Evolutionary conservation across 169 alveolate species (phyloP), one percentile per base, ranked within the genome.

Genomic region (Plasmodium adleri): DNA sequence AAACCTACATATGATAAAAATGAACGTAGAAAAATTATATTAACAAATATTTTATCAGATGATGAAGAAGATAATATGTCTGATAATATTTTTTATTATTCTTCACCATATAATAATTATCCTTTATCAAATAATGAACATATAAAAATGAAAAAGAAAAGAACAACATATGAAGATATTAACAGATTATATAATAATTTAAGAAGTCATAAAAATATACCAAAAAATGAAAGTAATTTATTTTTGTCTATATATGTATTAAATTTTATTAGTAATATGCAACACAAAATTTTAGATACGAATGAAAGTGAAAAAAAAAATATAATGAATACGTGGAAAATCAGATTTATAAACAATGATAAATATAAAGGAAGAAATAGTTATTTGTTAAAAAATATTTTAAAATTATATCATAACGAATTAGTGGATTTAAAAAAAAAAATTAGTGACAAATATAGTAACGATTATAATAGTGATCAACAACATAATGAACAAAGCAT

Each of bases 361-460:
- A 80, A 80, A 28, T 80, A 67, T 50, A 80, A 68, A 68, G 90
- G 90, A 7, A 80, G 70, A 56, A 80, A 80, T 15, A 80, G 90
- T 43, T 68, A 54, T 72, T 72, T 80, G 32, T 12, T 80, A 22
- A 80, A 80, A 28, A 80, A 80, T 50, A 80, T 80, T 22, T 62
- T 80, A 22, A 67, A 32, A 39, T 49, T 80, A 3, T 80, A 80
- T 28, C 70, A 68, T 47, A 80, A 80, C 50, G 90, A 80, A 45
- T 68, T 80, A 17, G 7, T 67, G 7, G 90, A 70, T 9, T 26
- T 68, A 66, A 80, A 80, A 15, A 80, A 70, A 45, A 67, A 68
- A 68, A 68, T 39, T 26, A 26, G 15, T 26, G 74, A 52, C 2
- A 64, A 22, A 56, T 32, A 32, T 26, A 20, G 39, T 17, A 60